Percentiles rank a stretch among this genome's conserved stretches.
phyloP scores from a whole-genome alignment of 768 basidiomycete genomes.

The Mycena venus region DNA sequence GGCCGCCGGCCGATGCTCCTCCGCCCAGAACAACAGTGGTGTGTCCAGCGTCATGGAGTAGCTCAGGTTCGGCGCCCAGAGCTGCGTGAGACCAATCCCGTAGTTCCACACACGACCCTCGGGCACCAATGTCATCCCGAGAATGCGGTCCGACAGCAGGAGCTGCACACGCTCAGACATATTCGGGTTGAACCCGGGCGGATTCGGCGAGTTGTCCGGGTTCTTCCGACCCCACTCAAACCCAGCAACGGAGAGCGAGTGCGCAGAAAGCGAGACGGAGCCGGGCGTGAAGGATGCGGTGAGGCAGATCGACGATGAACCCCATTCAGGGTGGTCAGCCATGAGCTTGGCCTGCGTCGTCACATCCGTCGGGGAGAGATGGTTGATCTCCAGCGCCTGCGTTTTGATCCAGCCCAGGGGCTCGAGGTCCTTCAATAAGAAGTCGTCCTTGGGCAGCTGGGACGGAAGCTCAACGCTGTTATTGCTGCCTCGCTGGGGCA shows the following conservation, averaged over 20 bases:
- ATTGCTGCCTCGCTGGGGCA: slow-evolving; percentile 97
- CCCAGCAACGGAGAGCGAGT: slow-evolving; percentile 90
- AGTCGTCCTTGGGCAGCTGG: slow-evolving; percentile 94
- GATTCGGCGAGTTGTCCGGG: slow-evolving; percentile 85
- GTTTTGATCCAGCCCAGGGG: slow-evolving; percentile 98
- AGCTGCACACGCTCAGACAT: slow-evolving; percentile 98
- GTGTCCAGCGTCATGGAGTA: slow-evolving; percentile 92
- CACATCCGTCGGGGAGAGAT: slow-evolving; percentile 93
- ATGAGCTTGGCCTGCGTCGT: slow-evolving; percentile 96
- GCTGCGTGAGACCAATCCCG: slow-evolving; percentile 91
- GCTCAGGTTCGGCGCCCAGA: slow-evolving; percentile 86
- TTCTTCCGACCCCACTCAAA: slow-evolving; percentile 99
- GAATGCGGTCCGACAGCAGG: slow-evolving; percentile 92
- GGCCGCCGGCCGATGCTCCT: slow-evolving; percentile 93
- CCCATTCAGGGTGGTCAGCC: slow-evolving; percentile 96
- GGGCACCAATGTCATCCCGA: slow-evolving; percentile 95
- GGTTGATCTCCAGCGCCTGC: slow-evolving; percentile 91
- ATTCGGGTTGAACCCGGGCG: slow-evolving; percentile 95
- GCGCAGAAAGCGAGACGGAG: slow-evolving; percentile 94
- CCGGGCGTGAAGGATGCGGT: slow-evolving; percentile 98
- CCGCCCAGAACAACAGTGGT: slow-evolving; percentile 96
- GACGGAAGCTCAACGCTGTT: slow-evolving; percentile 92
- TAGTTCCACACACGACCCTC: slow-evolving; percentile 98
- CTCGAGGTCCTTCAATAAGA: slow-evolving; percentile 94
- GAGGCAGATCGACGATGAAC: slow-evolving; percentile 93